phyloP scores from a whole-genome alignment of 2,329 filamentous ascomycete species.

The Coleophoma eucalyptorum region DNA sequence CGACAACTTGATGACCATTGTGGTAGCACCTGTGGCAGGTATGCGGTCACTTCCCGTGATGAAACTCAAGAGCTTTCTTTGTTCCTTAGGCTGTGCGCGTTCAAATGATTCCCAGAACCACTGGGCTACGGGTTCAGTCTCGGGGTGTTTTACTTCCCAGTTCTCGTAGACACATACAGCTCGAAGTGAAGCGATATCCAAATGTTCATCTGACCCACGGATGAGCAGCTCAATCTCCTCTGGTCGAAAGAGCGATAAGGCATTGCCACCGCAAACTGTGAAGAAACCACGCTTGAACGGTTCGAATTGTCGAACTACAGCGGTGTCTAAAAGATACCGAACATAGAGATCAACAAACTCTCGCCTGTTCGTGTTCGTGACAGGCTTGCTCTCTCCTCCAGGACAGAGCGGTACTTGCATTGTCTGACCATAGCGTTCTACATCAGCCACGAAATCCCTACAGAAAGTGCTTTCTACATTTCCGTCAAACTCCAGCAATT shows the following conservation, averaged over 20 bases:
- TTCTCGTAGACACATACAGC: conserved; percentile 80
- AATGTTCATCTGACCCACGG: conserved; percentile 76
- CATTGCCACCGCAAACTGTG: conserved; percentile 85
- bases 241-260: conserved; percentile 79
- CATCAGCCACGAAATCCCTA: conserved; percentile 74
- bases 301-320: conserved; percentile 80
- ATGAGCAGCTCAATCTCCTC: conserved; percentile 90
- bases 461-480: conserved; percentile 79
- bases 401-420: conserved; percentile 67
- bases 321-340: conserved; percentile 72
- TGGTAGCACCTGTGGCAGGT: conserved; percentile 81
- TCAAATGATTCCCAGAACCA: conserved; percentile 92
- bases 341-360: conserved; percentile 89
- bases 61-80: conserved; percentile 78
- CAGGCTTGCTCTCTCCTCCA: conserved; percentile 68
- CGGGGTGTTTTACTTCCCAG: conserved; percentile 59
- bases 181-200: conserved; percentile 73
- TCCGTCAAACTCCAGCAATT: conserved; percentile 78
- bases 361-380: conserved; percentile 79
- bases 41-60: conserved; percentile 90
- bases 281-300: conserved; percentile 94
- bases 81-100: conserved; percentile 59
- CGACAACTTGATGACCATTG: conserved; percentile 70
- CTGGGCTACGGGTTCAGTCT: conserved; percentile 61
- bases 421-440: conserved; percentile 71